Percentiles rank a stretch among this genome's conserved stretches.
Evolutionary conservation across 2,329 filamentous ascomycete genomes (phyloP).

Genomic region (Dryadomyces quercus-mongolicae): DNA sequence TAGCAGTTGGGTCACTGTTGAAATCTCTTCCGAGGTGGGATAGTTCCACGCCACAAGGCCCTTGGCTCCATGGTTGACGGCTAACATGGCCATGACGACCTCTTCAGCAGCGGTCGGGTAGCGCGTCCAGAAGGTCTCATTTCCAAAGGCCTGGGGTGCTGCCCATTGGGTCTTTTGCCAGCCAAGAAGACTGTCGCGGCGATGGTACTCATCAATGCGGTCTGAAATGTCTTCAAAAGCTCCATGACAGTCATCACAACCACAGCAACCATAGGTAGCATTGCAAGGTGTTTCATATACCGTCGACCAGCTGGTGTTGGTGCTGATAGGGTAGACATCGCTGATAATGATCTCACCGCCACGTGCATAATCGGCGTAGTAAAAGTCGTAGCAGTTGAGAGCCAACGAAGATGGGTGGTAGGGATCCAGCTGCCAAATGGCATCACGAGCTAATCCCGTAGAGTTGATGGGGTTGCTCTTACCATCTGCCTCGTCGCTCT

Average conservation of each 20-base stretch:
- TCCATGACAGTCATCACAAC: not conserved
- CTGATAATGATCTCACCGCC: not conserved
- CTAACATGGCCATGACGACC: not conserved
- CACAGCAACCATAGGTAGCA: conserved; percentile 1
- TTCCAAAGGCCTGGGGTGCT: not conserved
- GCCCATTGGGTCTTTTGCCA: not conserved
- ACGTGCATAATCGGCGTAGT: not conserved
- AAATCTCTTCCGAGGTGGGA: not conserved
- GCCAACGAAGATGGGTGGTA: conserved; percentile 1
- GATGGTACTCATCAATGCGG: not conserved
- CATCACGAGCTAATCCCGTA: not conserved
- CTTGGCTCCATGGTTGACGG: not conserved
- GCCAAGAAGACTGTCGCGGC: not conserved
- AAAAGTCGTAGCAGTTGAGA: conserved; percentile 1
- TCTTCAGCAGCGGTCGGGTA: not conserved
- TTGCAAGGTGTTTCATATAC: not conserved
- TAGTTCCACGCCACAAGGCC: not conserved
- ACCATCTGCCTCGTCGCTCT: conserved; percentile 1
- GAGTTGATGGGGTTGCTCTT: not conserved
- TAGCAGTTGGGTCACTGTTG: not conserved
- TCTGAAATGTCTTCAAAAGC: not conserved
- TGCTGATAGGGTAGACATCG: not conserved
- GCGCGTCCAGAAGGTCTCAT: not conserved
- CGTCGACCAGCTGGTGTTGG: conserved; percentile 1
- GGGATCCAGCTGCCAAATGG: not conserved